Base-by-base conservation (phyloP, 768 basidiomycete genomes). In the Psilocybe tampanensis region DNA sequence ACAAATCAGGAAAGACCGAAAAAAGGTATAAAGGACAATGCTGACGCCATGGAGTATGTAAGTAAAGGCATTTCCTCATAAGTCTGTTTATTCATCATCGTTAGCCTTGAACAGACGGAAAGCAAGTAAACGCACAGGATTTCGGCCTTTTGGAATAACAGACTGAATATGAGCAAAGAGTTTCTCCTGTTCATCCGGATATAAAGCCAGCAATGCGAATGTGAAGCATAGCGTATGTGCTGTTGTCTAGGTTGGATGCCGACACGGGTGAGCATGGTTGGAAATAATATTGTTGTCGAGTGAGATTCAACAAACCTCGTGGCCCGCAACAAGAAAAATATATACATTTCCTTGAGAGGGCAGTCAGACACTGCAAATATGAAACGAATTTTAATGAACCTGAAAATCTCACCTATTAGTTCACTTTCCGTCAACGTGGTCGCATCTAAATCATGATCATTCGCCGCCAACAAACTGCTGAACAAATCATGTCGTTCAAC, bases 261-360 rank as follows among this genome's bases (percentile, higher is more conserved):
- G 56, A 47, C 65, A 74, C 55, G 74, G 72, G 61, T 78, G 75
- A 47, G 72, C 2, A 74, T 72, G 9, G 29, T 29, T 29, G 29
- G 5, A 29, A 29, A 29, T 5, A 9, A 8, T 66, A 54, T 77
- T 64, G 70, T 54, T 74, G 67, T 6, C 70, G 70, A 22, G 72
- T 70, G 29, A n/a, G n/a, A n/a, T n/a, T n/a, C 39, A 21, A 57
- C 64, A 15, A 55, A 82, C 82, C 72, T 85, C 85, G 55, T 86
- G 83, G 8, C 86, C 85, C 21, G 86, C 86, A 19, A 88, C 65
- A n/a, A 86, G 62, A 56, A 79, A 81, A 18, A 80, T 75, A 52
- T 76, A 81, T n/a, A 79, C 73, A 63, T 81, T 81, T 19, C 75
- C 78, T n/a, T 74, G 44, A 45, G 13, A 43, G 29, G 11, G 23